Base-by-base conservation (phyloP, 2,329 filamentous ascomycete genomes). In the Sporothrix protearum region DNA sequence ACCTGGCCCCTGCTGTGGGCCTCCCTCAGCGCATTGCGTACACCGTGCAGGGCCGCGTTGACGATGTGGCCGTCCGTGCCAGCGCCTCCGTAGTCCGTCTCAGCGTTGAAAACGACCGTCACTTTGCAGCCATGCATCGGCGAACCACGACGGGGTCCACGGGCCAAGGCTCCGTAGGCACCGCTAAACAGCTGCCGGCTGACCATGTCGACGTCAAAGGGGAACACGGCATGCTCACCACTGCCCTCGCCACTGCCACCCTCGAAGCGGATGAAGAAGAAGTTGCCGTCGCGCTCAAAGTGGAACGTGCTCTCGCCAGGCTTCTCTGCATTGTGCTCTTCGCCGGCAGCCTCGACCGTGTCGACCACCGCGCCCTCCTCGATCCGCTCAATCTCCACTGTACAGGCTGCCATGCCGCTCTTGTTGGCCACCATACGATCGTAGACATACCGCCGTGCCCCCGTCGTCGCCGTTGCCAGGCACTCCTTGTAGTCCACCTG, bases 401-500 rank as follows among this genome's bases (percentile, higher is more conserved):
- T 90, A 78, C 94, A 96, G 1, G 88, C 88, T 3, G 93, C 94
- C 78, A 89, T 94, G 9, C 92, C 92, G 57, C 87, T 83, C 77
- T 93, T 95, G 59, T 93, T 92, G 7, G 92, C 92, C 25, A 97
- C 88, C 4, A 91, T 88, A 57, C 90, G 91, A 76, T 97, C 93
- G 77, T 94, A 94, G 4, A 89, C 82, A 69, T 87, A 86, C 30
- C 86, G 87, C 49, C 89, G 85, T 0, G 87, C 81, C 0, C 79
- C 78, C 0, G 89, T 90, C 0, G 85, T 90, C 0, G 85, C 77
- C 2, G 83, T 82, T 0, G 89, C 87, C 10, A 96, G 83, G 64
- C 90, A 91, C 81, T 99, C 96, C 70, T 96, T 91, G 81, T 98
- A 99, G 75, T 96, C 94, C 73, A 99, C 97, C 76, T 97, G 92